Percentiles rank a stretch among this genome's conserved stretches.
phyloP scores from a whole-genome alignment of 495 filamentous ascomycete genomes.

The Cetradonia linearis region DNA sequence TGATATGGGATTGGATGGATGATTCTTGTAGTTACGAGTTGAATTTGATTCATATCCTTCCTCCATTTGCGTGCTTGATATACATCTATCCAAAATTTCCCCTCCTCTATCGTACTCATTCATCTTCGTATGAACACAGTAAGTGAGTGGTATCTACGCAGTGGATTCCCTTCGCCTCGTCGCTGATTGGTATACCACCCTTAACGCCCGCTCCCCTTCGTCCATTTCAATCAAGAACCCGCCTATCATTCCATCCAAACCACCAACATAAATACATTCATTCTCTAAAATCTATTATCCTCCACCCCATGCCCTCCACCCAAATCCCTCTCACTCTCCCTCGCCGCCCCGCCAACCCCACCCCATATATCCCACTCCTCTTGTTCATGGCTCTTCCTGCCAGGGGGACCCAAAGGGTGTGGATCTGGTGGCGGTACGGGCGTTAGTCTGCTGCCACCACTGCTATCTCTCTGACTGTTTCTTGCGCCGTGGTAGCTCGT shows the following conservation, averaged over 20 bases:
- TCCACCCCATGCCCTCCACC: conserved; percentile 18
- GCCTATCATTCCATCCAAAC: neutral
- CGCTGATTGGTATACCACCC: neutral
- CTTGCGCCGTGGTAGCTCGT: conserved; percentile 17
- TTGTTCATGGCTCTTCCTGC: conserved; percentile 13
- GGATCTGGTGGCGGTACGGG: conserved; percentile 19
- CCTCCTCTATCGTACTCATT: neutral
- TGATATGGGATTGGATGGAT: neutral
- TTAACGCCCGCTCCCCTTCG: neutral
- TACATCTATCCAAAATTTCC: neutral
- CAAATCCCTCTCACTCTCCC: conserved; percentile 18
- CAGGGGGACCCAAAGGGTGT: conserved; percentile 20
- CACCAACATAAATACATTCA: neutral
- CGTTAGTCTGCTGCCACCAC: neutral
- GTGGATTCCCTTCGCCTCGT: neutral
- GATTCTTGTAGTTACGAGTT: no score
- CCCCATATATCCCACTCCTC: conserved; percentile 16
- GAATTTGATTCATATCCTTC: neutral
- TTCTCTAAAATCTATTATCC: conserved; percentile 16
- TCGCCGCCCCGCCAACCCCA: conserved; percentile 5
- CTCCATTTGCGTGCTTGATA: neutral
- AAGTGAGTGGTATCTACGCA: no score
- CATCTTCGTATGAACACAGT: neutral
- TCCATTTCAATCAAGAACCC: neutral
- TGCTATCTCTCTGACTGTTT: conserved; percentile 6